Percentiles rank a stretch among this genome's conserved stretches.
phyloP scores from a whole-genome alignment of 805 yeast species.

The Vanderwaltozyma verrucispora region DNA sequence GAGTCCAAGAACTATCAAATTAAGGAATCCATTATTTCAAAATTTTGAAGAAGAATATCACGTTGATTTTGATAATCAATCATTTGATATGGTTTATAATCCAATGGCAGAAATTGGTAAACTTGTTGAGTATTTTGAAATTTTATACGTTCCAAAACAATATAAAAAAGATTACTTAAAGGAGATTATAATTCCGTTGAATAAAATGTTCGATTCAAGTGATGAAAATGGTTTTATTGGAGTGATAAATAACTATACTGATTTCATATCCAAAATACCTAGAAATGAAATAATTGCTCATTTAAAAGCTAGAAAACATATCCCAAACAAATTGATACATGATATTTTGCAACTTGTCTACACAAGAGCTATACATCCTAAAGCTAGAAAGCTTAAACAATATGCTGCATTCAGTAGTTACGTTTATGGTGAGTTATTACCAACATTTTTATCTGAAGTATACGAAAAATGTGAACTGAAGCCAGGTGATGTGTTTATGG shows the following conservation, averaged over 20 bases:
- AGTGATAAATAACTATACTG: slow-evolving; percentile 37
- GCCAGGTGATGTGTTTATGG: slow-evolving; percentile 56
- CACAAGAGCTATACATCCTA: slow-evolving; percentile 68
- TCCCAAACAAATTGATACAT: slow-evolving; percentile 33
- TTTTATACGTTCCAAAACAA: slow-evolving; percentile 17
- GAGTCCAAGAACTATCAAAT: slow-evolving; percentile 4
- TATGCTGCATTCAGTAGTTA: slow-evolving; percentile 84
- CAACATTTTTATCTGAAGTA: slow-evolving; percentile 59
- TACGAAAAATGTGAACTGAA: slow-evolving; percentile 48
- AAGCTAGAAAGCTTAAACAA: slow-evolving; percentile 47
- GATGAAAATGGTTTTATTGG: slow-evolving; percentile 24
- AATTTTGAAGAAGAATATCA: slow-evolving; percentile 20
- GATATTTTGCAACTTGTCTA: slow-evolving; percentile 67
- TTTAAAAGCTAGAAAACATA: slow-evolving; percentile 23
- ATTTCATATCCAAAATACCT: slow-evolving; percentile 30
- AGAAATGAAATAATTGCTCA: slow-evolving; percentile 24
- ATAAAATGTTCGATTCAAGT: slow-evolving; percentile 16
- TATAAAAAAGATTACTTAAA: slow-evolving; percentile 5
- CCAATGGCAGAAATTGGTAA: slow-evolving; percentile 29
- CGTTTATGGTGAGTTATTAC: slow-evolving; percentile 86
- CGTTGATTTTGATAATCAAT: slow-evolving; percentile 12
- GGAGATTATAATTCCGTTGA: slow-evolving; percentile 13
- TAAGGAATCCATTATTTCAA: slow-evolving; percentile 15
- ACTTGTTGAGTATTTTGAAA: slow-evolving; percentile 19
- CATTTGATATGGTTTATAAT: slow-evolving; percentile 11